Evolutionary conservation across 192 early-diverging fungal genomes (phyloP), one percentile per base, ranked within the genome.

Genomic region (Coemansia sp.): DNA sequence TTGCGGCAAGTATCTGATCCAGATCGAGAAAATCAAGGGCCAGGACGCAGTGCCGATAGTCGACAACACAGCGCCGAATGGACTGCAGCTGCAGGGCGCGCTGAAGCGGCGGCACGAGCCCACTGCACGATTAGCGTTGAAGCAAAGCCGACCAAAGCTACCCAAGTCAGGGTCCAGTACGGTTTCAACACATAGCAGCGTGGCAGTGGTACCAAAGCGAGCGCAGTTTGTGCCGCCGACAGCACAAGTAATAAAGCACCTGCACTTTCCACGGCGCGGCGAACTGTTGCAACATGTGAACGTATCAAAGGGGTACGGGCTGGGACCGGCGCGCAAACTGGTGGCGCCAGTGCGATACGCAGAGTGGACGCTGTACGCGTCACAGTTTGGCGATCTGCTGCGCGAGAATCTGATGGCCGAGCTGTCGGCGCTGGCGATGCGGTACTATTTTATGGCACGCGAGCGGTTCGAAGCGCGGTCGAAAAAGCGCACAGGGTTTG

Each of bases 391-490:
- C 1, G 66, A 53, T 12, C 59, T 78, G 22, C 52, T 78, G 23
- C 69, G 65, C 52, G 75, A 78, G 37, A 78, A 78, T 54, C 38
- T 78, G 59, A 68, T 66, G 59, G 65, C 48, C 0, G 75, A 78
- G 57, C 66, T 78, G 8, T 69, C 70, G 15, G 59, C 62, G 2
- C 60, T 78, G 46, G 76, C 76, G 1, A 72, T 78, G 46, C 59
- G 76, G 20, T 78, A 78, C 61, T 78, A 72, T 37, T 78, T 78
- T 53, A 73, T 72, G 76, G 76, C 76, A 0, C 70, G 56, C 34
- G 76, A 78, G 37, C 64, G 61, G 38, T 44, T 60, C 31, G 66
- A 78, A 34, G 60, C 28, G 9, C 19, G 42, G 22, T 20, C 22
- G 15, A 11, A 7, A 20, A 34, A 57, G 34, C n/a, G 28, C n/a